phyloP scores from a whole-genome alignment of 768 basidiomycete species.

The Amylocystis lapponica region DNA sequence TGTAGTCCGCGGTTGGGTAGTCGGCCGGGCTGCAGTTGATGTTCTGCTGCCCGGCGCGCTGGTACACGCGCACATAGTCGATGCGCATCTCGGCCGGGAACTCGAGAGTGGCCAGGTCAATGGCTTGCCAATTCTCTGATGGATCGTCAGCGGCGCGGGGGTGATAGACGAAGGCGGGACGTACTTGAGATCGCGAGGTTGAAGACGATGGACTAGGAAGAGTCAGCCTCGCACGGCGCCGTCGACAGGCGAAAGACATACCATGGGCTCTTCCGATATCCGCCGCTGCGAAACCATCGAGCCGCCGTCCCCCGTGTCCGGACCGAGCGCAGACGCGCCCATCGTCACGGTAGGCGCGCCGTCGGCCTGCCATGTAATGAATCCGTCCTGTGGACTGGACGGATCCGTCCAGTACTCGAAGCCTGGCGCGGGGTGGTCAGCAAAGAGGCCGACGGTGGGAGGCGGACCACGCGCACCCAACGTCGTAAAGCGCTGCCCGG shows the following conservation, averaged over 20 bases:
- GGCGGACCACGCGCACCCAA: constrained; percentile 32
- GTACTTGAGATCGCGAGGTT: constrained; percentile 58
- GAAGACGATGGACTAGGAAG: constrained; percentile 40
- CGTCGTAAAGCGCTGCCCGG: constrained; percentile 43
- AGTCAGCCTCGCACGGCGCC: neutral
- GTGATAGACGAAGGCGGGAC: constrained; percentile 10
- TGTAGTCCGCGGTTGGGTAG: constrained; percentile 64
- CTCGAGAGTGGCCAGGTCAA: constrained; percentile 47
- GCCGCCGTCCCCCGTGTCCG: constrained; percentile 35
- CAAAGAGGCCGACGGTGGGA: neutral
- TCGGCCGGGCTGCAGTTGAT: constrained; percentile 61
- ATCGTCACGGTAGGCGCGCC: constrained; percentile 46
- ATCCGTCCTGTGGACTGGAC: constrained; percentile 45
- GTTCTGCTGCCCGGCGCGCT: constrained; percentile 50
- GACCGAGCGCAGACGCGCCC: constrained; percentile 48
- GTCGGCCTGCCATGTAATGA: constrained; percentile 71
- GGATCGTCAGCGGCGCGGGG: neutral
- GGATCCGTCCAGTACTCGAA: constrained; percentile 76
- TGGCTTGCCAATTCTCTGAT: constrained; percentile 61
- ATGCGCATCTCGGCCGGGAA: constrained; percentile 69
- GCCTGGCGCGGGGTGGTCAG: constrained; percentile 28
- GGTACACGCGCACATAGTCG: constrained; percentile 83
- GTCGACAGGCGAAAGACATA: constrained; percentile 7
- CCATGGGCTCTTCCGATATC: constrained; percentile 51
- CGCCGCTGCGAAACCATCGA: constrained; percentile 54